Base-by-base conservation (phyloP, 129 eudicot genomes). In the Chrysanthemum makinoi region DNA sequence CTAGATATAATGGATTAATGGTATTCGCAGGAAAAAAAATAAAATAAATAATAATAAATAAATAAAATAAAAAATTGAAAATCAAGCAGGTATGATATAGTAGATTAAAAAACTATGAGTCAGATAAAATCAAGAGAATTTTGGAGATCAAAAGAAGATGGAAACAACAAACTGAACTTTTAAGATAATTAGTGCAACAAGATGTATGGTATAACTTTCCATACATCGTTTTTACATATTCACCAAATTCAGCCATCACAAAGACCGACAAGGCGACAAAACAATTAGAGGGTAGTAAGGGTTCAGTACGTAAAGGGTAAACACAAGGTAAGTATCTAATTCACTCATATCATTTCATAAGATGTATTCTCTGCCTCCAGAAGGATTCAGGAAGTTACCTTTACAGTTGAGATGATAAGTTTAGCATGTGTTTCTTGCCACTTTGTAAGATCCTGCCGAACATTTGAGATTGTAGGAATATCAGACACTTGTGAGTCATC, bases 381-480 rank as follows among this genome's bases (percentile, higher is more conserved):
- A 48, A 70, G 54, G 60, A 48, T 68, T 69, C 69, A 69, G 64
- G 48, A 55, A 49, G 58, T 72, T 79, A 87, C 98, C 96, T 93
- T 89, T 55, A 89, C 96, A 30, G 92, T 77, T 35, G 88, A 78
- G 24, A 94, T 90, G 51, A 89, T 90, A 82, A 89, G 88, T 62
- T 84, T 89, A 70, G 98, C 98, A 84, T 89, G 96, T 55, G 53
- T 83, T 80, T 83, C 96, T 82, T 94, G 96, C 85, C 88, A 94
- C 73, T 89, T 83, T 10, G 96, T 85, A 79, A 94, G 96, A 82
- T 94, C 98, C 80, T 89, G 98, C 63, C 93, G 80, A 52, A 94
- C 86, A 86, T 94, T 89, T 82, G 98, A 94, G 73, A 89, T 86
- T 0, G 89, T 80, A 50, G 95, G 96, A 47, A 87, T 83, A 82